Base-by-base conservation (phyloP, 2,329 filamentous ascomycete species). In the Calycina marina region DNA sequence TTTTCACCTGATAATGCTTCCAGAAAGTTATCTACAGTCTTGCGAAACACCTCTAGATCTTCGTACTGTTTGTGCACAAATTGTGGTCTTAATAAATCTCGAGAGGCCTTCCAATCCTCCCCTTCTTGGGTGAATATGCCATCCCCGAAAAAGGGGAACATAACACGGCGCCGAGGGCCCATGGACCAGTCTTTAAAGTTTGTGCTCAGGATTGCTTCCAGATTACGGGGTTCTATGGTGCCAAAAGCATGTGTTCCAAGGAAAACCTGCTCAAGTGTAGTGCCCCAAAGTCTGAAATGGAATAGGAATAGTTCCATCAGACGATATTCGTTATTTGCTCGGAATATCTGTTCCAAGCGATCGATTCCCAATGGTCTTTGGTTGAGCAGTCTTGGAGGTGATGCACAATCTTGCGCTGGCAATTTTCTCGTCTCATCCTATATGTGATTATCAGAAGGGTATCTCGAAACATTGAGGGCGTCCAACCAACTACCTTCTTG, bases 11-110 rank as follows among this genome's bases (percentile, higher is more conserved):
- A 18, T n/a, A n/a, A 14, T 2, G 35, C 36, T 8, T 16, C 16
- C 15, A 61, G 45, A 26, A 61, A 41, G 28, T 56, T 52, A 20
- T 53, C 43, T 6, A 40, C 36, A 28, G 39, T 35, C 9, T 38
- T 34, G 11, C 14, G 24, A 5, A 45, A 39, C 5, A 36, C 25
- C 16, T 39, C 20, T 6, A 42, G 32, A 16, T 43, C 36, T 34
- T 36, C 32, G 15, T 41, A 41, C 14, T 41, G 37, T 6, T 25
- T 14, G 6, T 17, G 25, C n/a, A 20, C 15, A 13, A 37, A 37
- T 6, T 30, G 31, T 26, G 9, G 25, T 17, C 35, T n/a, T 13
- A 37, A 13, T 4, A 34, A 10, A 3, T 34, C 31, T 20, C 35
- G 31, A 13, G 31, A 37, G 30, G 30, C 26, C 14, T 17, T 37